Evolutionary conservation across 768 basidiomycete species (phyloP).

Genomic region (Melanogaster broomeanus): DNA sequence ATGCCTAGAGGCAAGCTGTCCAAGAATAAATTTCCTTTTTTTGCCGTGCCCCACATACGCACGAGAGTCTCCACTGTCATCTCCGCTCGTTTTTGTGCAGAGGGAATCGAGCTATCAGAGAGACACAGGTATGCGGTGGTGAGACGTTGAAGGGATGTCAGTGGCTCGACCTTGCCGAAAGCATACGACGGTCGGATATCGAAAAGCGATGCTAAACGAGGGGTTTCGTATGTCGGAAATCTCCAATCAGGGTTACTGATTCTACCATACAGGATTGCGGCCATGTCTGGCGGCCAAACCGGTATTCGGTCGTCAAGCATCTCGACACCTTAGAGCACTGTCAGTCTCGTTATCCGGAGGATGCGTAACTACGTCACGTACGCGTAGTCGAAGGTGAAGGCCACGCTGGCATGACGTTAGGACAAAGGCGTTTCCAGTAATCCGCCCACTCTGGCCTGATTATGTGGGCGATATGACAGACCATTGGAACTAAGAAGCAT

Average conservation of each 20-base stretch:
- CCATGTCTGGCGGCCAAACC: slow-evolving; percentile 77
- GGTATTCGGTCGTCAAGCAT: slow-evolving; percentile 70
- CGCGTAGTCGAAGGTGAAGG: slow-evolving; percentile 44
- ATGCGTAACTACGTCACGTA: slow-evolving; percentile 2
- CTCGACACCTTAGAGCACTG: slow-evolving; percentile 37
- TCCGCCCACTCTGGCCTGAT: slow-evolving; percentile 88
- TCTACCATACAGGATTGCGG: slow-evolving; percentile 58
- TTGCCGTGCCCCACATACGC: slow-evolving; percentile 35
- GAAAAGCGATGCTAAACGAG: slow-evolving; percentile 50
- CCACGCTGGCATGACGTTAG: slow-evolving; percentile 63
- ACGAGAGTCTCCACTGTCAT: slow-evolving; percentile 61
- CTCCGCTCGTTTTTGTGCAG: slow-evolving; percentile 67
- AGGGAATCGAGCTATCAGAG: slow-evolving; percentile 50
- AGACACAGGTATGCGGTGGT: slow-evolving; percentile 59
- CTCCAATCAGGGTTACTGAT: slow-evolving; percentile 71
- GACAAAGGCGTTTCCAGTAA: slow-evolving; percentile 86
- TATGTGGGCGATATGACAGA: slow-evolving; percentile 61
- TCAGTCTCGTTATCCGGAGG: slow-evolving; percentile 10
- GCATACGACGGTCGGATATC: slow-evolving; percentile 55
- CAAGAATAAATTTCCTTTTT: slow-evolving; percentile 49
- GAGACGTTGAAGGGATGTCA: slow-evolving; percentile 53
- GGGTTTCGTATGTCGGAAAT: slow-evolving; percentile 46
- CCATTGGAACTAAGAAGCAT: slow-evolving; percentile 57
- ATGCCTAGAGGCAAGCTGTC: slow-evolving; percentile 67
- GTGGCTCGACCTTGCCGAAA: slow-evolving; percentile 63